Evolutionary conservation across 2,329 filamentous ascomycete genomes (phyloP), one percentile per base, ranked within the genome.

Genomic region (Neofusicoccum umdonicola): DNA sequence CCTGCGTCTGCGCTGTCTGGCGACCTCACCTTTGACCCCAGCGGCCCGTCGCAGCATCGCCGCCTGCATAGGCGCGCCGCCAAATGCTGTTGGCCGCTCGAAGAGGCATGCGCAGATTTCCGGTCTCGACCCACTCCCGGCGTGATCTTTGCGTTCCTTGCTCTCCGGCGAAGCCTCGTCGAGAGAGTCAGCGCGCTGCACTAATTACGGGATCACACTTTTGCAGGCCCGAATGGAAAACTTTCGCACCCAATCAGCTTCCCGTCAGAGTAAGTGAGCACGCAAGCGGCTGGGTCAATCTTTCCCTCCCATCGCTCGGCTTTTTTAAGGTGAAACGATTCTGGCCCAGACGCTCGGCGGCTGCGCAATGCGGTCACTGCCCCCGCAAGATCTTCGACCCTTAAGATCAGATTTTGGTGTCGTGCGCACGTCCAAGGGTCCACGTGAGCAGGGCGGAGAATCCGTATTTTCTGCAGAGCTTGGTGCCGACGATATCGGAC

Each of bases 281-380:
- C 58, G 58, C 58, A 62, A 62, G 19, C 45, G 58, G 58, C 58
- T 51, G 58, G 27, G 42, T 31, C 41, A 60, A 60, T 60, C 56
- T 3, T 44, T 41, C 3, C 58, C 47, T 41, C 31, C 31, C 31
- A 31, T 61, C 44, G 57, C 31, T 61, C 44, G 42, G 54, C 44
- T 41, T 35, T 39, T 61, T 45, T 17, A 48, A 51, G 27, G 58
- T 34, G 45, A 51, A 27, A 62, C 22, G 31, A 51, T 60, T 47
- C n/a, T 47, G 56, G 56, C 17, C 56, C 42, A 60, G 56, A 19
- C 39, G 42, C 42, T 60, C 56, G 54, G 56, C 42, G 27, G 47
- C 41, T 60, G 56, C 42, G 56, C 56, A 60, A 60, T 60, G 56
- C 56, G 56, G 56, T 60, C 56, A 60, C 56, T 60, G 42, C 22